Percentiles rank a stretch among this genome's conserved stretches.
Conservation (phyloP, 2,329 filamentous ascomycete species). For the Penicillium sp. region DNA sequence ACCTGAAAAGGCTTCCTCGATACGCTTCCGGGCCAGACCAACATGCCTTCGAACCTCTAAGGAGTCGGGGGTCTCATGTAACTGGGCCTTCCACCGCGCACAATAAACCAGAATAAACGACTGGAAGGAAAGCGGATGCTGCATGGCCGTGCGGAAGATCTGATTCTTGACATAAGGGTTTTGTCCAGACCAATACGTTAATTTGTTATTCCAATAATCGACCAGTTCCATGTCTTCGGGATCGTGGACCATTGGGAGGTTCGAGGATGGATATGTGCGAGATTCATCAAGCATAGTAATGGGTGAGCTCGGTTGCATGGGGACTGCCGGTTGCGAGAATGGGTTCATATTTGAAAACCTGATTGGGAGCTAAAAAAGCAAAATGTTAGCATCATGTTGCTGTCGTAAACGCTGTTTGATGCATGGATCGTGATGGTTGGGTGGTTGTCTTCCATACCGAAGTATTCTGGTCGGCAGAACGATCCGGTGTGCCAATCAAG, state of each 20-base stretch:
- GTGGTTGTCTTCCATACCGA: slow-evolving; percentile 19
- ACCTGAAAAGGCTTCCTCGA: slow-evolving; percentile 28
- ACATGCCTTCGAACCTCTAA: slow-evolving; percentile 30
- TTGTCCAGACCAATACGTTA: slow-evolving; percentile 44
- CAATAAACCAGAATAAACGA: slow-evolving; percentile 38
- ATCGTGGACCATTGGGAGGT: slow-evolving; percentile 26
- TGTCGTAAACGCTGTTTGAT: not conserved
- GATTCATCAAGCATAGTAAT: slow-evolving; percentile 29
- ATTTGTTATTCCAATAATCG: slow-evolving; percentile 37
- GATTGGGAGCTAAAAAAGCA: slow-evolving; percentile 14
- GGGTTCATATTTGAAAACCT: slow-evolving; percentile 13
- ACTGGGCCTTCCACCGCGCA: slow-evolving; percentile 36
- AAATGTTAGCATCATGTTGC: slow-evolving; percentile 3
- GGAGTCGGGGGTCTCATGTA: slow-evolving; percentile 24
- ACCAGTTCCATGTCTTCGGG: slow-evolving; percentile 33
- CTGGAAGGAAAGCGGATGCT: slow-evolving; percentile 37
- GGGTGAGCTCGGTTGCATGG: slow-evolving; percentile 20
- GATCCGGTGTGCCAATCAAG: not conserved
- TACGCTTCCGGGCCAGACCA: slow-evolving; percentile 24
- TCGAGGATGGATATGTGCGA: slow-evolving; percentile 34
- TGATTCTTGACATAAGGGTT: slow-evolving; percentile 38
- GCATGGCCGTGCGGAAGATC: slow-evolving; percentile 36
- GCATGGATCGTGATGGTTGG: not conserved
- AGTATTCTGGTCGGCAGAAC: slow-evolving; percentile 8
- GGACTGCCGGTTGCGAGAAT: slow-evolving; percentile 5